A percentile compares a stretch with the other conserved stretches of the same genome.
Conservation (phyloP, 805 yeast genomes). For the Spathaspora boniae region DNA sequence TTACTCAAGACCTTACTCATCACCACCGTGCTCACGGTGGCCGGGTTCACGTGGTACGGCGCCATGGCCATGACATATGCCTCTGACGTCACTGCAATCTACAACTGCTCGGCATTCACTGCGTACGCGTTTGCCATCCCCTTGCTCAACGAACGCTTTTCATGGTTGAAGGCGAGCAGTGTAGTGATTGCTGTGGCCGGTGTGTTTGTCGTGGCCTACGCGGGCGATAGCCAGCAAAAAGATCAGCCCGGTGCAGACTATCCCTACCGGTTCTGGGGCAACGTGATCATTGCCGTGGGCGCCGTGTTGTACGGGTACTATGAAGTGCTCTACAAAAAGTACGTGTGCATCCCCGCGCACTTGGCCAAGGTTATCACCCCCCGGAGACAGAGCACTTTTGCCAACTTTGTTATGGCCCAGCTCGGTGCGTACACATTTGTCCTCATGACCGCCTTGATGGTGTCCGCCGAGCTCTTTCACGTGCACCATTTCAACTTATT, state of each 20-base stretch:
- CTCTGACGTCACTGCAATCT: conserved; percentile 84
- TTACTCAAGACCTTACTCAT: conserved; percentile 40
- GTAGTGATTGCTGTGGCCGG: conserved; percentile 72
- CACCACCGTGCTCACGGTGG: conserved; percentile 60
- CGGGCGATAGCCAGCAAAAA: conserved; percentile 34
- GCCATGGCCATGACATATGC: conserved; percentile 81
- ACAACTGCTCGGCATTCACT: conserved; percentile 85
- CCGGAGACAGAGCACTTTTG: conserved; percentile 73
- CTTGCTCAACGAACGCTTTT: conserved; percentile 61
- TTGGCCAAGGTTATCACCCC: conserved; percentile 40
- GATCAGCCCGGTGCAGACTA: conserved; percentile 26
- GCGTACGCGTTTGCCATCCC: conserved; percentile 84
- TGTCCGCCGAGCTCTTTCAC: conserved; percentile 48
- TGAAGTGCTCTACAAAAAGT: conserved; percentile 77
- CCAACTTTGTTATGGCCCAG: conserved; percentile 68
- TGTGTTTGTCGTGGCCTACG: conserved; percentile 74
- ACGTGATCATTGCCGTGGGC: conserved; percentile 66
- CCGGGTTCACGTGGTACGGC: conserved; percentile 83
- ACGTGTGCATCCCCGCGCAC: conserved; percentile 69
- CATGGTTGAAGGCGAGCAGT: conserved; percentile 59
- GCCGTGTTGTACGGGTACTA: conserved; percentile 78
- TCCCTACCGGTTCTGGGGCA: conserved; percentile 66
- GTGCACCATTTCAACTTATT: conserved; percentile 59
- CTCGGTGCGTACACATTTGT: conserved; percentile 46
- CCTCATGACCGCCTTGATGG: conserved; percentile 43